Evolutionary conservation across 768 basidiomycete genomes (phyloP), one percentile per base, ranked within the genome.

Genomic region (Termitomyces sp.): DNA sequence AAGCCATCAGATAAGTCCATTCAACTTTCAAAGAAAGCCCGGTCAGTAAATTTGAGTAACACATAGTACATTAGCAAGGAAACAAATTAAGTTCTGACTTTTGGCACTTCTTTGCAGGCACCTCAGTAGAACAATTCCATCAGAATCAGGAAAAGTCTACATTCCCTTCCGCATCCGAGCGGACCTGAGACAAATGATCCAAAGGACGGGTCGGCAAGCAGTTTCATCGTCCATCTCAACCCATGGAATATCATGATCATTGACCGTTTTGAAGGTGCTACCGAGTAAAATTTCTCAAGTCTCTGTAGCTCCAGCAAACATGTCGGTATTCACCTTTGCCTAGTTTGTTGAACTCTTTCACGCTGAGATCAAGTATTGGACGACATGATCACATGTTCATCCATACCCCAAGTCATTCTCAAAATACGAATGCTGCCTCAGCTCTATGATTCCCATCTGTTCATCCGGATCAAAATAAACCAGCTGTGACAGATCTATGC

Each of bases 391-490:
- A 14, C 6, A 19, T 22, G 17, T 35, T 11, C 6, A 1, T 14
- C 19, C 28, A 19, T 46, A 46, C 53, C 37, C 37, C n/a, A 26
- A 45, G 26, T 37, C 44, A 38, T 19, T 28, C 19, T 46, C 46
- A 26, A 54, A 54, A 11, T 54, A 54, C 14, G 2, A 45, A 46
- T 54, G 53, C 5, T 40, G 37, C 35, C n/a, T 54, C 24, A 54
- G 3, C 14, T 54, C 35, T 15, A 34, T 46, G 15, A 24, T 19
- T 15, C 44, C 35, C 34, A 46, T 45, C 6, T 45, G 53, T 9
- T 37, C 5, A 7, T 26, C 44, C 7, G 53, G 35, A 38, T 46
- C 37, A 4, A 26, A 34, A 24, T 45, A 54, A 15, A 46, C 53
- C 22, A 54, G 37, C 53, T 54, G 34, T 4, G 10, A 32, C 10